These are phyloP conservation scores for Linderina pennispora DNA, from an alignment of 192 early-diverging fungal species.

Conservation along the genomic window DNA sequence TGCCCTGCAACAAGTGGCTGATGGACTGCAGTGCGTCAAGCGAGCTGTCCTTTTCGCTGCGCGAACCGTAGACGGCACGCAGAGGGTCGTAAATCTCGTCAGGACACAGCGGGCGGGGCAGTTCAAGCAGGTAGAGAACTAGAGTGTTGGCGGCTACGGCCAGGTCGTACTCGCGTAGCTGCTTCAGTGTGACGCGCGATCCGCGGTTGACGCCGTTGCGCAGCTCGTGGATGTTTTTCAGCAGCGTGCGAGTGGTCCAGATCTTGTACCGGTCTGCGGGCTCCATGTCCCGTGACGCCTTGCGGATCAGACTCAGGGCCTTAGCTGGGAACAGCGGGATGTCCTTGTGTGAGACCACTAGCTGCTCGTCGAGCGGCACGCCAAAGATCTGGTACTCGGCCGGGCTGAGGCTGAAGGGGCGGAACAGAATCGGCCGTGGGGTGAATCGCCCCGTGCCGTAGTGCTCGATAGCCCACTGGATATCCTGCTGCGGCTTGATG, in stretches of 20 bases:
- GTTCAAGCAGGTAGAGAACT: slow-evolving; percentile 64
- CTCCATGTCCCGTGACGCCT: slow-evolving; percentile 30
- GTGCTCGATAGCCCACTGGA: slow-evolving; percentile 70
- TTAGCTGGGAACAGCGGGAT: slow-evolving; percentile 59
- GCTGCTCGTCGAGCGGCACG: slow-evolving; percentile 63
- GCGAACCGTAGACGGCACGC: slow-evolving; percentile 53
- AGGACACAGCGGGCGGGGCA: slow-evolving; percentile 61
- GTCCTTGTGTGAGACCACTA: slow-evolving; percentile 50
- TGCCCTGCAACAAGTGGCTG: slow-evolving; percentile 17
- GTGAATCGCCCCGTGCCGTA: slow-evolving; percentile 64
- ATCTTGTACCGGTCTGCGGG: slow-evolving; percentile 48
- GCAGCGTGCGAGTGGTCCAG: slow-evolving; percentile 57
- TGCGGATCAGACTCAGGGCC: slow-evolving; percentile 53
- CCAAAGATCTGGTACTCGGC: slow-evolving; percentile 76
- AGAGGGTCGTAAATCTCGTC: slow-evolving; percentile 65
- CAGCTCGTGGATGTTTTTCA: slow-evolving; percentile 56
- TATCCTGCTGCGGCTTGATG: slow-evolving; percentile 69
- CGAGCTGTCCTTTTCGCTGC: slow-evolving; percentile 24
- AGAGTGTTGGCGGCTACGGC: slow-evolving; percentile 54
- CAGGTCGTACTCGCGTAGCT: slow-evolving; percentile 52
- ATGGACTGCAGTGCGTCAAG: slow-evolving; percentile 20
- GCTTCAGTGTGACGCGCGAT: slow-evolving; percentile 48
- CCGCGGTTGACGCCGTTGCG: slow-evolving; percentile 59
- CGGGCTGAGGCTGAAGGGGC: slow-evolving; percentile 60
- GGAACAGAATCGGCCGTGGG: slow-evolving; percentile 66